Evolutionary conservation across 805 yeast genomes (phyloP).

Genomic region (Wickerhamomyces chaumierensis): DNA sequence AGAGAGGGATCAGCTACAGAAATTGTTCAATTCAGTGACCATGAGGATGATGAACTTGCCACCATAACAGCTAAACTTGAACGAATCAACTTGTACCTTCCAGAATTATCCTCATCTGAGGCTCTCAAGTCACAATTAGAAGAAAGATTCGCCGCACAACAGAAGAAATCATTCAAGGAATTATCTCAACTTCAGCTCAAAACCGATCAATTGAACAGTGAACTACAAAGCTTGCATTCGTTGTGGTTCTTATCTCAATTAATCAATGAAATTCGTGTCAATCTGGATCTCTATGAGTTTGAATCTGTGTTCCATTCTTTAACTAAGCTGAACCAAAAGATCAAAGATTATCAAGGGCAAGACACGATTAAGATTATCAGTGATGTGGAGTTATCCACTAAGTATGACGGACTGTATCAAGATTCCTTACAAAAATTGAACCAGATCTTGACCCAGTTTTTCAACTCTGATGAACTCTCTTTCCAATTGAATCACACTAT

Average conservation of each 20-base stretch:
- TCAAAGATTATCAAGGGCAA: neutral
- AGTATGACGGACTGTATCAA: constrained; percentile 1
- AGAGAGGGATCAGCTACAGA: too few species aligned
- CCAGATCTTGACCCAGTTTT: constrained; percentile 5
- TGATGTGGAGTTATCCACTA: too few species aligned
- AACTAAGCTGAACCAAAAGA: constrained; percentile 9
- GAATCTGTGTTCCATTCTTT: constrained; percentile 14
- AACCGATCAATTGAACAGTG: constrained; percentile 10
- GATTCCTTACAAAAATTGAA: constrained; percentile 1
- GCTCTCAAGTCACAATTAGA: too few species aligned
- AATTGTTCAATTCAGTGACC: too few species aligned
- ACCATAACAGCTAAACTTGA: too few species aligned
- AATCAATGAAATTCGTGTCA: constrained; percentile 15
- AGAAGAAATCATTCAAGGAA: constrained; percentile 1
- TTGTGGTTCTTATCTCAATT: constrained; percentile 15
- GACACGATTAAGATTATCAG: too few species aligned
- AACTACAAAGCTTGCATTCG: constrained; percentile 12
- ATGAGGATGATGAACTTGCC: too few species aligned
- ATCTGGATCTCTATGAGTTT: constrained; percentile 14
- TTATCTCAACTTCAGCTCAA: constrained; percentile 11
- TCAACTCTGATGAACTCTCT: too few species aligned
- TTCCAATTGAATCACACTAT: neutral
- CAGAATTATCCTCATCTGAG: too few species aligned
- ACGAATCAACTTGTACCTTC: too few species aligned
- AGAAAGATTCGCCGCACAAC: neutral